Percentiles rank a stretch among this genome's conserved stretches.
phyloP scores from a whole-genome alignment of 2,329 filamentous ascomycete species.

The Phialemoniopsis sp. region DNA sequence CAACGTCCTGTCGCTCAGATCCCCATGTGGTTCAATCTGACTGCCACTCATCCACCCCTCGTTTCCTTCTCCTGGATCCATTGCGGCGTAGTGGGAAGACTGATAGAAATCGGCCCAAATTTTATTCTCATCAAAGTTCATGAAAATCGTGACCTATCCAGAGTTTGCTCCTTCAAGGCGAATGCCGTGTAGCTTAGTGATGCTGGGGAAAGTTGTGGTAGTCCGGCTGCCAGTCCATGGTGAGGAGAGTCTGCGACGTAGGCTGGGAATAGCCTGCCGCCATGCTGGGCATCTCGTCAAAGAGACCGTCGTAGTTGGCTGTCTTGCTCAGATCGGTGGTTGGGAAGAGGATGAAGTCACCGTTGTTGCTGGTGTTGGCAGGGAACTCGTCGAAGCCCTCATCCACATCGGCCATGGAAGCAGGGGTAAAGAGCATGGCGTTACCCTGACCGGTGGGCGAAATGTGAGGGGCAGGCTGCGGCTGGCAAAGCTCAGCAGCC shows the following conservation, averaged over 20 bases:
- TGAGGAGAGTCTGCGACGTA: slow-evolving; percentile 46
- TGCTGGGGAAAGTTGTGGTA: slow-evolving; percentile 23
- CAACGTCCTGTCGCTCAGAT: too few species aligned
- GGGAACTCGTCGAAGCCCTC: slow-evolving; percentile 59
- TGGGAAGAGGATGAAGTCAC: slow-evolving; percentile 64
- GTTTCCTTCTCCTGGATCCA: too few species aligned
- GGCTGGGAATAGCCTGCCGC: slow-evolving; percentile 47
- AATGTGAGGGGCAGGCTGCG: slow-evolving; percentile 48
- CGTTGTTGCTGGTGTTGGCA: slow-evolving; percentile 33
- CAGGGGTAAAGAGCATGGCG: slow-evolving; percentile 65
- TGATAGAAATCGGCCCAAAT: background rate
- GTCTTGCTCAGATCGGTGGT: slow-evolving; percentile 30
- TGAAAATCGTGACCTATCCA: too few species aligned
- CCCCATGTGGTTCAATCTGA: too few species aligned
- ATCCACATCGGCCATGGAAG: slow-evolving; percentile 57
- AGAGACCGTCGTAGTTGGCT: slow-evolving; percentile 38
- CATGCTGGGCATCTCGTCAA: slow-evolving; percentile 46
- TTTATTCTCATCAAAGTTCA: too few species aligned
- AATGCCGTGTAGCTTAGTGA: slow-evolving; percentile 13
- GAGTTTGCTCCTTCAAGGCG: too few species aligned
- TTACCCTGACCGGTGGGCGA: slow-evolving; percentile 67
- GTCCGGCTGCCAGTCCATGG: slow-evolving; percentile 35
- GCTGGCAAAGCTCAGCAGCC: slow-evolving; percentile 31
- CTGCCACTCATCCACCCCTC: too few species aligned
- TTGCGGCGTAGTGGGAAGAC: too few species aligned